Evolutionary conservation across 257 asterid genomes (phyloP).

Genomic region (Solanum appendiculatum): DNA sequence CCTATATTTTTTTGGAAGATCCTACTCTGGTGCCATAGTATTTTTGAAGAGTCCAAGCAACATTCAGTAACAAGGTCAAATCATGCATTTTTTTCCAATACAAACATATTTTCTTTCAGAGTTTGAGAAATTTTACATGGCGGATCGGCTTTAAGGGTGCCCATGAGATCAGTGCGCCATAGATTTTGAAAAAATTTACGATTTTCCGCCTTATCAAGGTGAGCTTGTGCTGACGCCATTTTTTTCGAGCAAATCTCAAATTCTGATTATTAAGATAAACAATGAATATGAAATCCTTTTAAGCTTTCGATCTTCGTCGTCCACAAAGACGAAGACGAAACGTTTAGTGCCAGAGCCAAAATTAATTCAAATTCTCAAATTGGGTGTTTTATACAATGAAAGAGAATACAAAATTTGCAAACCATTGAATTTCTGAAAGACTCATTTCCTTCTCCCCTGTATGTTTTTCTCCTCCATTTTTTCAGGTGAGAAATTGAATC

Average conservation of each 20-base stretch:
- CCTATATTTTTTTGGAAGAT: too few relatives aligned
- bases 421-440: neutral
- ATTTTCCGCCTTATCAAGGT: conserved; percentile 7
- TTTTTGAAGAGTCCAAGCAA: neutral
- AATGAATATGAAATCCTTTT: neutral
- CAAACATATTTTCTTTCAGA: neutral
- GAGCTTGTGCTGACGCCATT: conserved; percentile 8
- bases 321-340: neutral
- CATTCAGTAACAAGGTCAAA: neutral
- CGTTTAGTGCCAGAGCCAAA: neutral
- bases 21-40: too few relatives aligned
- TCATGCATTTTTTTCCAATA: too few relatives aligned
- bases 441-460: neutral
- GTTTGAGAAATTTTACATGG: neutral
- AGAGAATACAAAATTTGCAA: neutral
- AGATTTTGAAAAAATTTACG: conserved; percentile 12
- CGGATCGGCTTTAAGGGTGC: conserved; percentile 14
- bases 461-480: neutral
- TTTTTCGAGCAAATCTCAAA: neutral
- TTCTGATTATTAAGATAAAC: neutral
- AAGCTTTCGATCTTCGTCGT: neutral
- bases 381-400: too few relatives aligned
- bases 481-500: neutral
- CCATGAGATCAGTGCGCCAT: conserved; percentile 26
- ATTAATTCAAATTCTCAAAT: neutral